Evolutionary conservation across 305 asterid genomes (phyloP).

Genomic region (Coffea humblotiana): DNA sequence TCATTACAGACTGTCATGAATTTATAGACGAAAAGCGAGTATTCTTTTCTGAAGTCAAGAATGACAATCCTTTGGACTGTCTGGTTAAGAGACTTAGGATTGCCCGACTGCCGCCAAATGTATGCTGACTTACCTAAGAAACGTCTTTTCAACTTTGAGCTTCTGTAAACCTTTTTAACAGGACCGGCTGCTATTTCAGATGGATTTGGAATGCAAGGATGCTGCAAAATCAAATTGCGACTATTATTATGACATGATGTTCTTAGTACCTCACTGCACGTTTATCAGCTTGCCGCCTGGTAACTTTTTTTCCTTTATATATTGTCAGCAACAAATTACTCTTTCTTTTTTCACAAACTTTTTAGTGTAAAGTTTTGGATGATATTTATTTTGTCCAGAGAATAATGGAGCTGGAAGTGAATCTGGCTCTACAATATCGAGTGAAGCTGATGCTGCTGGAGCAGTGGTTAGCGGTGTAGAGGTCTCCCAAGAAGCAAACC

Average conservation of each 20-base stretch:
- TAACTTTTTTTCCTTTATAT: background rate
- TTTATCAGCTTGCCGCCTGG: slow-evolving; percentile 32
- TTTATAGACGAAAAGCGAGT: slow-evolving; percentile 49
- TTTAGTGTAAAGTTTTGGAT: background rate
- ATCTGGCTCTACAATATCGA: slow-evolving; percentile 34
- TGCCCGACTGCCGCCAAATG: slow-evolving; percentile 30
- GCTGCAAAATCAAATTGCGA: slow-evolving; percentile 19
- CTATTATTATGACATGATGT: slow-evolving; percentile 36
- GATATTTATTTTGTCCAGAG: background rate
- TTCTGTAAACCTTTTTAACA: background rate
- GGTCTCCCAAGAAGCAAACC: slow-evolving; percentile 30
- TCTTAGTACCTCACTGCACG: slow-evolving; percentile 28
- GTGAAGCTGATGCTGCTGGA: slow-evolving; percentile 23
- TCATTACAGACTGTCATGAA: slow-evolving; percentile 34
- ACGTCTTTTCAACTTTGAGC: background rate
- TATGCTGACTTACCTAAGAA: background rate
- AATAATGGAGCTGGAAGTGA: slow-evolving; percentile 17
- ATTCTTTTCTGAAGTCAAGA: slow-evolving; percentile 67
- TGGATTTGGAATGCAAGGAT: slow-evolving; percentile 13
- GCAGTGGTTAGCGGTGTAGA: slow-evolving; percentile 11
- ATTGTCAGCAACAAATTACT: background rate
- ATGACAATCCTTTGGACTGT: slow-evolving; percentile 44
- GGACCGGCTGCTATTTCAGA: slow-evolving; percentile 16
- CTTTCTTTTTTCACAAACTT: background rate
- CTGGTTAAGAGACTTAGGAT: slow-evolving; percentile 28